Evolutionary conservation across 106 monocot species (phyloP).

Genomic region (Agapanthus africanus): DNA sequence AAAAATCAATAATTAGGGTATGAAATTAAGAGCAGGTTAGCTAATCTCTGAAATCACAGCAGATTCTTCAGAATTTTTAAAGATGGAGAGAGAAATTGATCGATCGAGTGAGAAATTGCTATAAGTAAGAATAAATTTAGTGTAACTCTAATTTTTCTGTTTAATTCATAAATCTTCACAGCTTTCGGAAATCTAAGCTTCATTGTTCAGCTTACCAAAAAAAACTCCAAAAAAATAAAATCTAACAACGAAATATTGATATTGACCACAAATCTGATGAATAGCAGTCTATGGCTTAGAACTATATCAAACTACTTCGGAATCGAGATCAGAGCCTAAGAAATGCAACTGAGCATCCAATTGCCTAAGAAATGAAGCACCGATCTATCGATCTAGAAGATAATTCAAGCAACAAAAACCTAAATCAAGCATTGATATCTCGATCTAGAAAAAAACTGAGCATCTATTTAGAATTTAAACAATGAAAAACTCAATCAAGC

Average conservation of each 20-base stretch:
- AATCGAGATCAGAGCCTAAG: neutral
- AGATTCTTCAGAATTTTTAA: too few relatives aligned
- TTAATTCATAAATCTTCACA: neutral
- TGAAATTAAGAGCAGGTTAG: too few relatives aligned
- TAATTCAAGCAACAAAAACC: neutral
- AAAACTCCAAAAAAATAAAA: neutral
- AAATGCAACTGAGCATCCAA: neutral
- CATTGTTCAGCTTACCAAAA: neutral
- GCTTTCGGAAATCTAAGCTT: too few relatives aligned
- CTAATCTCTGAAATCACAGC: too few relatives aligned
- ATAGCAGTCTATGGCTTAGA: neutral
- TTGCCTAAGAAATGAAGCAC: neutral
- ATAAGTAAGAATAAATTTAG: neutral
- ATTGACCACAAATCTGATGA: neutral
- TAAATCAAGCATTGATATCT: neutral
- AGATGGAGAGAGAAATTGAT: neutral
- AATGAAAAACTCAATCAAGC: too few relatives aligned
- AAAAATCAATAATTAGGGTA: too few relatives aligned
- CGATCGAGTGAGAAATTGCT: neutral
- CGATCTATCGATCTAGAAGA: neutral
- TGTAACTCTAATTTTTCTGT: too few relatives aligned
- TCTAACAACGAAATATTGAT: neutral
- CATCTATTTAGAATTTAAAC: neutral
- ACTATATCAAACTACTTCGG: too few relatives aligned
- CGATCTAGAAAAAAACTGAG: neutral